Conservation (phyloP, 179 eudicot species). For the Silene vulgaris region DNA sequence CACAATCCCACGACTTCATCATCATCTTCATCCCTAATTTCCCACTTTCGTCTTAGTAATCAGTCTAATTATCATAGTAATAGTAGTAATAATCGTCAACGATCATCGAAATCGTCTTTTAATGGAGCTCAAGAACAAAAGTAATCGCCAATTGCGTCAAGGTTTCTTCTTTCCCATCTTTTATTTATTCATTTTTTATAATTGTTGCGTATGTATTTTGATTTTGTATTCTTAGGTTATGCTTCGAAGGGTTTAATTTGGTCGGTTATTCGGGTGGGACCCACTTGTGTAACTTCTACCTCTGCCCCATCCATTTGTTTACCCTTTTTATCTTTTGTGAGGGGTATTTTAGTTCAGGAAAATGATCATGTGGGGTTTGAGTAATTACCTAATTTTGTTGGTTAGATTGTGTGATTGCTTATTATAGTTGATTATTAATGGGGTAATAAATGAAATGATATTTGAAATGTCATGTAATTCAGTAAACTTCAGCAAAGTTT, state of each 20-base stretch:
- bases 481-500: not conserved
- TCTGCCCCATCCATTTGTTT: no score
- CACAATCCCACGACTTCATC: conserved; percentile 23
- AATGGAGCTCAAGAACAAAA: conserved; percentile 61
- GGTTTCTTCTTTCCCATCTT: conserved; percentile 34
- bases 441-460: conserved; percentile 1
- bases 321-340: no score
- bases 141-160: conserved; percentile 60
- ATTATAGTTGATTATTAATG: not conserved
- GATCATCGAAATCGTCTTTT: conserved; percentile 14
- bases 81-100: conserved; percentile 15
- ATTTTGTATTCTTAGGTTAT: not conserved
- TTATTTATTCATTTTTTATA: not conserved
- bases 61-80: not conserved
- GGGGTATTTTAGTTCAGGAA: not conserved
- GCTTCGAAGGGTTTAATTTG: not conserved
- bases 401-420: not conserved
- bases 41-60: not conserved
- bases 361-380: not conserved
- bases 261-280: not conserved
- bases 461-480: not conserved
- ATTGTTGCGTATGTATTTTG: not conserved
- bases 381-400: not conserved
- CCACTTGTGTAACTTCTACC: not conserved
- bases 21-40: conserved; percentile 6